phyloP scores from a whole-genome alignment of 1,139 yeast species.

The Magnusiomyces clavatus region DNA sequence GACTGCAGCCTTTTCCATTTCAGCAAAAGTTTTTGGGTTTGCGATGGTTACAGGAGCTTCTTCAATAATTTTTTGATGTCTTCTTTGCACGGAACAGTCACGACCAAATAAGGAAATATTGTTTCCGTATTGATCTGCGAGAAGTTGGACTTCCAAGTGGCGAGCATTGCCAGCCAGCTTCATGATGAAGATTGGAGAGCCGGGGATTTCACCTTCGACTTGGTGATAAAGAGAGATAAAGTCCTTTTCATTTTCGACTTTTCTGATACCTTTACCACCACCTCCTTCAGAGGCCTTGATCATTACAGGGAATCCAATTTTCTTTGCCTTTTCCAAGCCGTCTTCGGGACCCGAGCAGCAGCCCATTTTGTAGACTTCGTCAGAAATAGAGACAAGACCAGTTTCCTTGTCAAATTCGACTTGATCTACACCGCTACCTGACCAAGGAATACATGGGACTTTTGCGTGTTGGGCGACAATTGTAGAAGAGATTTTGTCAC shows the following conservation, averaged over 20 bases:
- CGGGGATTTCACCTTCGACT: constrained; percentile 92
- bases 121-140: constrained; percentile 94
- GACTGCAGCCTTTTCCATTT: constrained; percentile 96
- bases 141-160: constrained; percentile 88
- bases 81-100: constrained; percentile 96
- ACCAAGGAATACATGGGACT: constrained; percentile 99
- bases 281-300: constrained; percentile 98
- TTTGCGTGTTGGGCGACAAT: constrained; percentile 97
- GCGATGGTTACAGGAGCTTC: constrained; percentile 97
- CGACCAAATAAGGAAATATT: constrained; percentile 90
- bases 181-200: constrained; percentile 94
- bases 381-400: constrained; percentile 82
- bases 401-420: constrained; percentile 61
- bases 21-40: constrained; percentile 69
- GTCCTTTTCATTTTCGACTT: constrained; percentile 71
- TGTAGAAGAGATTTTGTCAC: constrained; percentile 95
- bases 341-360: constrained; percentile 83
- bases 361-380: constrained; percentile 74
- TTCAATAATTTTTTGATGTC: constrained; percentile 94
- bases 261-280: constrained; percentile 98
- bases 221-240: constrained; percentile 68
- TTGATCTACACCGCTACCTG: constrained; percentile 91
- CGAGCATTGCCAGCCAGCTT: constrained; percentile 91
- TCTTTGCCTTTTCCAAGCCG: constrained; percentile 72
- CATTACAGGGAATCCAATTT: constrained; percentile 95